Conservation (phyloP, 495 filamentous ascomycete species). For the Trichoderma erinaceum region DNA sequence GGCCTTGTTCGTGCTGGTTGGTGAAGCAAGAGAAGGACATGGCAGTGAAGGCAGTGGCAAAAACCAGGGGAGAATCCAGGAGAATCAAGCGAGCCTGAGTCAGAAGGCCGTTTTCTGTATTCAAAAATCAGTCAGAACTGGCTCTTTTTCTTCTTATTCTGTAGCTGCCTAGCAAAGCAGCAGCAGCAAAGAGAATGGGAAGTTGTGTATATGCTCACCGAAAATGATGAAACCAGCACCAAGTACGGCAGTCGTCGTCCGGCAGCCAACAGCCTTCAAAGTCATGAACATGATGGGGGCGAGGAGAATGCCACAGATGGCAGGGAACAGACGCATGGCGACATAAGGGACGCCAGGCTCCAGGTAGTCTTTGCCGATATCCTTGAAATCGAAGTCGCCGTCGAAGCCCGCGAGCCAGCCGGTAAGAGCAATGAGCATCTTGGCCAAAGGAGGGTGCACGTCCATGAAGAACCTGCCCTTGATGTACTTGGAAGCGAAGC, state of each 20-base stretch:
- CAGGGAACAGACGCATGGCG: slow-evolving; percentile 91
- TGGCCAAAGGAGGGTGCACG: slow-evolving; percentile 95
- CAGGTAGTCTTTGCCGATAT: slow-evolving; percentile 97
- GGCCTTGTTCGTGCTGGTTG: slow-evolving; percentile 93
- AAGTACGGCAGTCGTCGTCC: slow-evolving; percentile 71
- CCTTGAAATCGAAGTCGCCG: slow-evolving; percentile 97
- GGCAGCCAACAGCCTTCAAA: slow-evolving; percentile 83
- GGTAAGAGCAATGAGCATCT: slow-evolving; percentile 89
- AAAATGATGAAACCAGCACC: slow-evolving; percentile 86
- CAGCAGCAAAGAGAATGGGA: neutral
- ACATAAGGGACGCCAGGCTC: slow-evolving; percentile 95
- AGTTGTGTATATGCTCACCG: slow-evolving; percentile 47
- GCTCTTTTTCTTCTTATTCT: slow-evolving; percentile 16
- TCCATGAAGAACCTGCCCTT: slow-evolving; percentile 99
- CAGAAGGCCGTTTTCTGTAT: slow-evolving; percentile 81
- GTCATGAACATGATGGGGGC: slow-evolving; percentile 92
- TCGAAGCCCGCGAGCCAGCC: slow-evolving; percentile 94
- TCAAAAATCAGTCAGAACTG: slow-evolving; percentile 3
- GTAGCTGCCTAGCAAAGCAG: slow-evolving; percentile 16
- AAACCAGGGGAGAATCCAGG: slow-evolving; percentile 89
- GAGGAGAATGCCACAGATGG: slow-evolving; percentile 76
- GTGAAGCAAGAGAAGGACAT: slow-evolving; percentile 88
- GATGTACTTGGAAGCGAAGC: slow-evolving; percentile 97
- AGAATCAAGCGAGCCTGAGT: slow-evolving; percentile 94
- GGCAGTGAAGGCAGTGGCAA: slow-evolving; percentile 88